phyloP scores from a whole-genome alignment of 2,329 filamentous ascomycete species.

The Fusarium chlamydosporum region DNA sequence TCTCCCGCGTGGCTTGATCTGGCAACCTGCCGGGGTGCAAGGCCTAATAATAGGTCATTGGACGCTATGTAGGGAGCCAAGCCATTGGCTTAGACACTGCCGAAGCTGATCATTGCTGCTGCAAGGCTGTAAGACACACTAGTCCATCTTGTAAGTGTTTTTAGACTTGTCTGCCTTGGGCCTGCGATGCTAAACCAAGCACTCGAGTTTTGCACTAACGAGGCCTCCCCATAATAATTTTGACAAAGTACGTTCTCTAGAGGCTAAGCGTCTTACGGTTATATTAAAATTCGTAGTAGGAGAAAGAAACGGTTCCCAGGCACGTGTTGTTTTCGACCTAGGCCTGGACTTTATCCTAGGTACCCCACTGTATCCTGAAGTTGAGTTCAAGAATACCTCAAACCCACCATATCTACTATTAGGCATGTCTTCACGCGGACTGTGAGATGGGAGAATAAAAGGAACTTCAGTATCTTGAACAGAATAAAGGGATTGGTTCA shows the following conservation, averaged over 20 bases:
- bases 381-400: constrained; percentile 11
- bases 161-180: constrained; percentile 43
- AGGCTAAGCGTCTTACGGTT: not conserved
- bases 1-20: constrained; percentile 34
- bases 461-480: not conserved
- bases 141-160: constrained; percentile 17
- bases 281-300: not conserved
- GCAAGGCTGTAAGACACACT: constrained; percentile 42
- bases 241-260: not conserved
- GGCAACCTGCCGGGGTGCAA: constrained; percentile 23
- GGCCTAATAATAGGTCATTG: constrained; percentile 44
- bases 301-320: not conserved
- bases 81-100: constrained; percentile 30
- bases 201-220: constrained; percentile 24
- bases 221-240: constrained; percentile 41
- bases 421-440: not conserved
- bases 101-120: constrained; percentile 32
- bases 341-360: constrained; percentile 14
- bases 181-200: constrained; percentile 18
- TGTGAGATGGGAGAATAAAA: not conserved
- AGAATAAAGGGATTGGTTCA: constrained; percentile 23
- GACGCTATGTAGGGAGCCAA: constrained; percentile 18
- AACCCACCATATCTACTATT: not conserved
- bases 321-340: constrained; percentile 4
- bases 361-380: constrained; percentile 25